Evolutionary conservation across 352 stramenopile genomes (phyloP).

Genomic region (Pseudoperonospora humuli): DNA sequence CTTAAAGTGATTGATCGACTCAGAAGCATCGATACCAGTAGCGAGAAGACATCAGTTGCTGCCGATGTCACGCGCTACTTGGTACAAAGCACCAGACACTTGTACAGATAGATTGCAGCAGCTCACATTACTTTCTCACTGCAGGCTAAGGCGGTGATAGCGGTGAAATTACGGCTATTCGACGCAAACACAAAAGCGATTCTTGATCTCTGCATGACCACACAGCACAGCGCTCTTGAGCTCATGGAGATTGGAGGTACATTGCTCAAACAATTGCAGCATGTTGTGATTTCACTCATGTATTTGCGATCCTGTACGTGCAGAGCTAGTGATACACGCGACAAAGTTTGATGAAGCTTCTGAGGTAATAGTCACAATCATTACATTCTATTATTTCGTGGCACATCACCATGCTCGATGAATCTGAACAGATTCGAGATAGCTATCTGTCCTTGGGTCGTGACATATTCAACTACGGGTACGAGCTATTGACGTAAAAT

Average conservation of each 20-base stretch:
- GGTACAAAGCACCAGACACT: constrained; percentile 16
- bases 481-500: not conserved
- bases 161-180: constrained; percentile 50
- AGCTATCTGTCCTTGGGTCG: constrained; percentile 50
- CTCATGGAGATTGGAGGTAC: constrained; percentile 54
- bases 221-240: constrained; percentile 22
- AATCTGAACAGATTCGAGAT: constrained; percentile 30
- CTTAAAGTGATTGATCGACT: constrained; percentile 39
- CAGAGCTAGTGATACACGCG: constrained; percentile 59
- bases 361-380: constrained; percentile 15
- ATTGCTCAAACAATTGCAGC: not conserved
- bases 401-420: not conserved
- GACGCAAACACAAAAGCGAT: constrained; percentile 48
- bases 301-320: constrained; percentile 20
- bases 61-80: constrained; percentile 25
- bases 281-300: not conserved
- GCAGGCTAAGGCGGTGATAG: constrained; percentile 41
- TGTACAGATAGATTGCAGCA: not conserved
- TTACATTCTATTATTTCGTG: not conserved
- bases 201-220: constrained; percentile 42
- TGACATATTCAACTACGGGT: constrained; percentile 59
- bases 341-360: constrained; percentile 44
- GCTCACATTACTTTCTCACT: constrained; percentile 2
- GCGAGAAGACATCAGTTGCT: constrained; percentile 6
- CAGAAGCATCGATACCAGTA: constrained; percentile 15